These are phyloP conservation scores for Coffea canephora DNA, from an alignment of 257 asterid species.

Conservation along the genomic window DNA sequence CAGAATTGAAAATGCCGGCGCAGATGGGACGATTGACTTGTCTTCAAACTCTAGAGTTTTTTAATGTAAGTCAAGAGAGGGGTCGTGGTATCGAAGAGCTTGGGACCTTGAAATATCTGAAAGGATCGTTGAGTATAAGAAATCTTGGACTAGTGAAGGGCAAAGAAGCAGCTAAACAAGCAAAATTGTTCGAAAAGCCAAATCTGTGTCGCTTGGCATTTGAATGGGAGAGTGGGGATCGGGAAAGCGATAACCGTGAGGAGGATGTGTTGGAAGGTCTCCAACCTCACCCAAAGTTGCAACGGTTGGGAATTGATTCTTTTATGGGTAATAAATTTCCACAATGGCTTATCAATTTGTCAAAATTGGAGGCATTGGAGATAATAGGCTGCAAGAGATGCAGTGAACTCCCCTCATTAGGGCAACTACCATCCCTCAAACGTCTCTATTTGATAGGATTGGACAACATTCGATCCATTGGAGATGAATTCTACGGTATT, in stretches of 20 bases:
- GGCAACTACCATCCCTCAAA: slow-evolving; percentile 29
- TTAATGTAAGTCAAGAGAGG: slow-evolving; percentile 1
- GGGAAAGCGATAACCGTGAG: slow-evolving; percentile 1
- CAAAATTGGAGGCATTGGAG: not conserved
- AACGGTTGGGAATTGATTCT: slow-evolving; percentile 2
- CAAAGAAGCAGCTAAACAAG: slow-evolving; percentile 15
- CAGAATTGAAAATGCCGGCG: not conserved
- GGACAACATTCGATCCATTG: slow-evolving; percentile 1
- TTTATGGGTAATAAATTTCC: slow-evolving; percentile 27
- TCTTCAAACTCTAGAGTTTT: slow-evolving; percentile 13
- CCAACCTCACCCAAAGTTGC: slow-evolving; percentile 28
- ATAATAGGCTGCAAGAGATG: not conserved
- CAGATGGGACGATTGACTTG: slow-evolving; percentile 27
- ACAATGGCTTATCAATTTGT: slow-evolving; percentile 23
- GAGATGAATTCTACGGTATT: slow-evolving; percentile 18
- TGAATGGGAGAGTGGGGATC: not conserved
- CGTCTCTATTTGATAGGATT: not conserved
- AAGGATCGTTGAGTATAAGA: not conserved
- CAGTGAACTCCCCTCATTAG: slow-evolving; percentile 28
- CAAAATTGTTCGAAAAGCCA: slow-evolving; percentile 16
- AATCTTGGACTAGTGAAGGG: slow-evolving; percentile 16
- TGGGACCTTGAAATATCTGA: too few relatives aligned
- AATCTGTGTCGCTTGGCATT: not conserved
- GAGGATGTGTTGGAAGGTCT: slow-evolving; percentile 37
- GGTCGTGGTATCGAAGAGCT: too few relatives aligned